A percentile compares a stretch with the other conserved stretches of the same genome.
Conservation (phyloP, 1,139 yeast genomes). For the Geotrichum reessii region DNA sequence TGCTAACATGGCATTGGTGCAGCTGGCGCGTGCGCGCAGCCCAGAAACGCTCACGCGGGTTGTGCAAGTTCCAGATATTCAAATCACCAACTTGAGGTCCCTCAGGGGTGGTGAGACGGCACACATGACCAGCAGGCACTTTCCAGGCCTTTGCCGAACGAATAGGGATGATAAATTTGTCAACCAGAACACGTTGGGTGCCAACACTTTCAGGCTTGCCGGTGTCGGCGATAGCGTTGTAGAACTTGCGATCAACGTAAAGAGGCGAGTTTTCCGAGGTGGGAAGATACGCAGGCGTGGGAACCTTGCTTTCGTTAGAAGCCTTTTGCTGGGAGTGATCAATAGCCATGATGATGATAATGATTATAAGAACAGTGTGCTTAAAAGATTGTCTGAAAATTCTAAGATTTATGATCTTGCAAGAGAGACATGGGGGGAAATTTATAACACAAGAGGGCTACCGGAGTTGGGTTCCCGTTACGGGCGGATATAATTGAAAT, state of each 20-base stretch:
- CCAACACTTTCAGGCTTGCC: conserved; percentile 21
- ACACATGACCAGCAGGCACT: conserved; percentile 54
- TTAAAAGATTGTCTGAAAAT: not conserved
- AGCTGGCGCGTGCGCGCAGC: conserved; percentile 64
- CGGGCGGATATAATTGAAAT: not conserved
- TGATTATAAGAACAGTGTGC: no score
- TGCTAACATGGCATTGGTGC: conserved; percentile 60
- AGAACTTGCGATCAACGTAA: conserved; percentile 47
- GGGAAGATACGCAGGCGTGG: conserved; percentile 50
- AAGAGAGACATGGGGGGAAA: not conserved
- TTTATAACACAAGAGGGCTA: not conserved
- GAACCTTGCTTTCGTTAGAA: conserved; percentile 14
- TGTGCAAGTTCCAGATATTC: conserved; percentile 56
- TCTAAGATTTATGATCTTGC: not conserved
- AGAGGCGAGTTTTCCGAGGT: conserved; percentile 45
- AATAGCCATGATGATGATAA: not conserved
- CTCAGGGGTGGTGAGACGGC: conserved; percentile 57
- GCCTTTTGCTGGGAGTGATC: conserved; percentile 14
- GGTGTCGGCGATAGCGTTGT: conserved; percentile 43
- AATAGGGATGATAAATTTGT: conserved; percentile 44
- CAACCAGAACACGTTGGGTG: conserved; percentile 33
- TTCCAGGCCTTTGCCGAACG: conserved; percentile 57
- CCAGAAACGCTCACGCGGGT: conserved; percentile 63
- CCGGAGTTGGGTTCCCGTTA: conserved; percentile 1
- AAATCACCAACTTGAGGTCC: conserved; percentile 70